These are phyloP conservation scores for Schoenoplectus triqueter DNA, from an alignment of 202 grass and related monocot genomes.

Conservation along the genomic window DNA sequence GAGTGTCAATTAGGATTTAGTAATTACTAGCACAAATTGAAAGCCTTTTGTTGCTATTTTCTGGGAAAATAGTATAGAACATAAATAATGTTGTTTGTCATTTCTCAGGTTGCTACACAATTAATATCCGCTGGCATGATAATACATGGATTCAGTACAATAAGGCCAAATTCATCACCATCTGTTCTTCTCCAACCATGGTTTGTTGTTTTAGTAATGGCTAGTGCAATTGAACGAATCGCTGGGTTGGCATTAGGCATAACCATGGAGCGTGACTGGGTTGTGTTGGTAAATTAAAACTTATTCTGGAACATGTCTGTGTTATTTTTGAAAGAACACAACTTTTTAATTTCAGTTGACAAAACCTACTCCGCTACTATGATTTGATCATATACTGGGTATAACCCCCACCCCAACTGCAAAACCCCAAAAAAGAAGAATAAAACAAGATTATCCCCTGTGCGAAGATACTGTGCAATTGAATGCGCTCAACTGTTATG, in stretches of 20 bases:
- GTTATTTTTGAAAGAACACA: background rate
- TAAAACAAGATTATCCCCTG: background rate
- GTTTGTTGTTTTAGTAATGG: constrained; percentile 73
- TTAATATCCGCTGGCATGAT: constrained; percentile 84
- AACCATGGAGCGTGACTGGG: constrained; percentile 92
- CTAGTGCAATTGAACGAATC: constrained; percentile 83
- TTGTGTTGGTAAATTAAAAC: constrained; percentile 76
- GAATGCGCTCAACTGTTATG: background rate
- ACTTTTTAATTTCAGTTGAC: background rate
- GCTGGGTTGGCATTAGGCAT: constrained; percentile 87
- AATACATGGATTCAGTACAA: constrained; percentile 72
- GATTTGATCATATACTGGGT: constrained; percentile 8
- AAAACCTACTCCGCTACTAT: background rate
- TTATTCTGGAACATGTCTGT: background rate
- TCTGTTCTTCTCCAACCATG: constrained; percentile 81
- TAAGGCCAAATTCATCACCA: constrained; percentile 54
- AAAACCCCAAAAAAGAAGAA: background rate
- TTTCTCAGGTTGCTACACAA: constrained; percentile 77
- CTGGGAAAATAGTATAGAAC: background rate
- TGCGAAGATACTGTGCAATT: background rate
- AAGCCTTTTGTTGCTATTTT: background rate
- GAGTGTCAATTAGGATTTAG: background rate
- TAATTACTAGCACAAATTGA: background rate
- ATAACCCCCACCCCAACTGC: background rate
- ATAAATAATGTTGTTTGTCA: background rate